Conservation (phyloP, 345 rosid species). For the Populus pruinosa region DNA sequence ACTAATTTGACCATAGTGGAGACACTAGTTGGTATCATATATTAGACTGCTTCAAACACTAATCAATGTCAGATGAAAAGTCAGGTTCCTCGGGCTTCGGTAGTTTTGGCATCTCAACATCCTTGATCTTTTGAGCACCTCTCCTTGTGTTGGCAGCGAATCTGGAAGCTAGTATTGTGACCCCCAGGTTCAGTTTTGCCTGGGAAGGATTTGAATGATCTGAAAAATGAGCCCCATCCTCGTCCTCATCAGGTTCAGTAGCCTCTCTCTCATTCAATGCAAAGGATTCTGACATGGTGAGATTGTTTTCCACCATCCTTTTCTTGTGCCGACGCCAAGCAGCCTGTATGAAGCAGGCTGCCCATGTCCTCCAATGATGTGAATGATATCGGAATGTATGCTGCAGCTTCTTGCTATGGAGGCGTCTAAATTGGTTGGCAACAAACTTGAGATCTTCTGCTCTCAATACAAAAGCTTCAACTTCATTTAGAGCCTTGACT, state of each 20-base stretch:
- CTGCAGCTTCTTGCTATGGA: conserved; percentile 62
- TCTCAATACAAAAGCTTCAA: conserved; percentile 60
- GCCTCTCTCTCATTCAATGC: conserved; percentile 19
- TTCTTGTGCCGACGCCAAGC: conserved; percentile 57
- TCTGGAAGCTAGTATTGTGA: conserved; percentile 66
- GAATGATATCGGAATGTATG: conserved; percentile 62
- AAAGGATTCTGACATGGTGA: conserved; percentile 44
- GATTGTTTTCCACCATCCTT: conserved; percentile 39
- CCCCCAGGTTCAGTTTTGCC: conserved; percentile 59
- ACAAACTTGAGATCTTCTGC: conserved; percentile 65
- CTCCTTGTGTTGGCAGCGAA: conserved; percentile 86
- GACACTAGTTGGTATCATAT: background rate
- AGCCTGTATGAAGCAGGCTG: conserved; percentile 58
- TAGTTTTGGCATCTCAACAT: conserved; percentile 60
- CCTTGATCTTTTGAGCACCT: conserved; percentile 68
- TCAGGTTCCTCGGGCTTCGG: conserved; percentile 88
- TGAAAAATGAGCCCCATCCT: conserved; percentile 17
- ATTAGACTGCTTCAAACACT: background rate
- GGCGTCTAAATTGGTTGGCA: conserved; percentile 57
- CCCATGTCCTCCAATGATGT: conserved; percentile 72
- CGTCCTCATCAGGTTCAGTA: conserved; percentile 19
- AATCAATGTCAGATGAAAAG: conserved; percentile 49
- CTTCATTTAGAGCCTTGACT: conserved; percentile 52
- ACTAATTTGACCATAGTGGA: background rate
- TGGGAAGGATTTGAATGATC: conserved; percentile 33